Evolutionary conservation across 768 basidiomycete genomes (phyloP).

Genomic region (Mycena latifolia): DNA sequence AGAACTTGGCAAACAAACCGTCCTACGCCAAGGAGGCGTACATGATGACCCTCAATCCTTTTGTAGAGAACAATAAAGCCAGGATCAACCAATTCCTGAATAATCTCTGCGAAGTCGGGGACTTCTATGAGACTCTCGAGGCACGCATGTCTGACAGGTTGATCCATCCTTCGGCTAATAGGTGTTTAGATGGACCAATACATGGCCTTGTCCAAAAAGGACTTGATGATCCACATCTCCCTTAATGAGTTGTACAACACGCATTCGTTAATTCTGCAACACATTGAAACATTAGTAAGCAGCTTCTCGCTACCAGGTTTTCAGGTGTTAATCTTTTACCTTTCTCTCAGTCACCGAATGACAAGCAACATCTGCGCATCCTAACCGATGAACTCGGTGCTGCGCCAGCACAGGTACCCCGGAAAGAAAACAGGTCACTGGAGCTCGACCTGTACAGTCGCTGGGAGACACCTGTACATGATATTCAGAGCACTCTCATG

Average conservation of each 20-base stretch:
- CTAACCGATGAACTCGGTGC: conserved; percentile 96
- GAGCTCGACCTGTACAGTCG: conserved; percentile 95
- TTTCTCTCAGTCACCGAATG: conserved; percentile 85
- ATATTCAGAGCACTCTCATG: conserved; percentile 96
- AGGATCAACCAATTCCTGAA: conserved; percentile 98
- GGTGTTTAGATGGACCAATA: conserved; percentile 94
- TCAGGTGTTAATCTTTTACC: conserved; percentile 7
- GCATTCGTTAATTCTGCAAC: conserved; percentile 94
- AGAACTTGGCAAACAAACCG: conserved; percentile 99
- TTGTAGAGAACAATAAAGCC: conserved; percentile 98
- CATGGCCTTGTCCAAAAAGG: conserved; percentile 99
- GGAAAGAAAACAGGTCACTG: conserved; percentile 96
- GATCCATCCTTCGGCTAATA: neutral
- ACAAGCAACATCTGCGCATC: conserved; percentile 97
- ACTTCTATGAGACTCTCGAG: conserved; percentile 99
- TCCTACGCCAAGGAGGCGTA: conserved; percentile 98
- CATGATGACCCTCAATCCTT: conserved; percentile 98
- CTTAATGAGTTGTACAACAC: conserved; percentile 99
- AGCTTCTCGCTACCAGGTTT: neutral
- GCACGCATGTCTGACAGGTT: conserved; percentile 50
- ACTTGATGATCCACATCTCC: conserved; percentile 97
- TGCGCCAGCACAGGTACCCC: conserved; percentile 94
- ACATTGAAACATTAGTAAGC: conserved; percentile 93
- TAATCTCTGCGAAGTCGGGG: conserved; percentile 96
- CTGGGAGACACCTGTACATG: conserved; percentile 99